A percentile compares a stretch with the other conserved stretches of the same genome.
phyloP scores from a whole-genome alignment of 768 basidiomycete species.

The Sistotremastrum suecicum region DNA sequence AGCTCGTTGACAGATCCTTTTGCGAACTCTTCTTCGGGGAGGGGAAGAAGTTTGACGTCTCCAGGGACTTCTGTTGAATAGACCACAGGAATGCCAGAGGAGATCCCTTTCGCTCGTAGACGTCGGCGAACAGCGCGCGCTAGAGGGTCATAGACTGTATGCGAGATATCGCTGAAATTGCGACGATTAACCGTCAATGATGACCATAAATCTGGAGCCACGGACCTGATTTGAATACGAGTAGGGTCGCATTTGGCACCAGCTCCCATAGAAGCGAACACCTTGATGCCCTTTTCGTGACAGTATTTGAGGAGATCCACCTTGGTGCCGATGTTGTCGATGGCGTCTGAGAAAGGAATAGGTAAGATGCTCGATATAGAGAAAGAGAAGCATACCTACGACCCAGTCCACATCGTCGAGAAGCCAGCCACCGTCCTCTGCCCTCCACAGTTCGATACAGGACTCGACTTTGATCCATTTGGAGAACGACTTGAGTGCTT shows the following conservation, averaged over 20 bases:
- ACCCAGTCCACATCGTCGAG: constrained; percentile 90
- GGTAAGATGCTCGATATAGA: background rate
- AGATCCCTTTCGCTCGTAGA: constrained; percentile 45
- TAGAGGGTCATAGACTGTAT: constrained; percentile 86
- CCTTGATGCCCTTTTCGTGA: constrained; percentile 65
- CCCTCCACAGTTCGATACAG: constrained; percentile 73
- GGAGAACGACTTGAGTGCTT: constrained; percentile 53
- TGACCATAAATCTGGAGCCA: background rate
- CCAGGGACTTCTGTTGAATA: constrained; percentile 92
- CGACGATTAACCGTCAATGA: background rate
- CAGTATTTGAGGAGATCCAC: constrained; percentile 89
- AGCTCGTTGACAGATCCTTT: constrained; percentile 85
- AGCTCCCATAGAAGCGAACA: constrained; percentile 96
- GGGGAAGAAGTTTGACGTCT: constrained; percentile 76
- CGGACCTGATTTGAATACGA: constrained; percentile 65
- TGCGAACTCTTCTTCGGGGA: constrained; percentile 84
- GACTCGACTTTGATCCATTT: constrained; percentile 83
- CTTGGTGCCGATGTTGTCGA: constrained; percentile 95
- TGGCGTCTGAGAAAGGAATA: constrained; percentile 57
- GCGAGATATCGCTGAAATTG: constrained; percentile 62
- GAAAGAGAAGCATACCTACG: constrained; percentile 40
- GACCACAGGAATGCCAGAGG: constrained; percentile 70
- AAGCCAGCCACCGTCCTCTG: constrained; percentile 59
- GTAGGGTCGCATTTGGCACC: constrained; percentile 92
- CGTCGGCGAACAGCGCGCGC: constrained; percentile 80